Conservation (phyloP, 1,139 yeast species). For the Magnusiomyces clavatus region DNA sequence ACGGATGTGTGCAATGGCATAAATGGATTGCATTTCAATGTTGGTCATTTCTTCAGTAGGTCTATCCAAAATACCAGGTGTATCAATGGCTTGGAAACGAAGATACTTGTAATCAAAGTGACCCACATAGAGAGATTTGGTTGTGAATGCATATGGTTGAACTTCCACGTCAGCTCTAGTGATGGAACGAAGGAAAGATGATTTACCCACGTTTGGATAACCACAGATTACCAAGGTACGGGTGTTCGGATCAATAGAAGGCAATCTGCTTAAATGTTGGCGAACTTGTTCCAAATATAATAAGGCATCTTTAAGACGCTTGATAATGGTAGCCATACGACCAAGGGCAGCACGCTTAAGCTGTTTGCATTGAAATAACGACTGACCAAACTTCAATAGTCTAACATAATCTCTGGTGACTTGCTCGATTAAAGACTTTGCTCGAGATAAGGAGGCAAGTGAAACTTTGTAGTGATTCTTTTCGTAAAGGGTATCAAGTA, state of each 20-base stretch:
- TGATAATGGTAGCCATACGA: slow-evolving; percentile 97
- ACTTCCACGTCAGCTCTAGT: slow-evolving; percentile 99
- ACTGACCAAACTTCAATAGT: slow-evolving; percentile 92
- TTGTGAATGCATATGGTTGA: slow-evolving; percentile 97
- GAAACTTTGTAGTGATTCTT: slow-evolving; percentile 97
- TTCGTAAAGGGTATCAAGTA: slow-evolving; percentile 95
- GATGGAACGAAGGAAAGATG: slow-evolving; percentile 85
- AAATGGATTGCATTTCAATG: slow-evolving; percentile 98
- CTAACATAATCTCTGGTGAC: slow-evolving; percentile 93
- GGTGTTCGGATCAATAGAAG: slow-evolving; percentile 96
- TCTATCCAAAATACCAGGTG: slow-evolving; percentile 97
- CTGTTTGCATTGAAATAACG: slow-evolving; percentile 96
- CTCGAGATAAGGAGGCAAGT: slow-evolving; percentile 90
- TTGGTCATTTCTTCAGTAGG: slow-evolving; percentile 99
- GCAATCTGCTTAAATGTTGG: slow-evolving; percentile 97
- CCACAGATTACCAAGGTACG: slow-evolving; percentile 97
- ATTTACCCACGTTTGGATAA: slow-evolving; percentile 97
- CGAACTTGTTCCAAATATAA: slow-evolving; percentile 94
- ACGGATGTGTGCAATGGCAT: slow-evolving; percentile 96
- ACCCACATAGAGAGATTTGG: slow-evolving; percentile 90
- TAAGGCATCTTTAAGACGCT: slow-evolving; percentile 90
- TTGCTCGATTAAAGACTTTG: slow-evolving; percentile 90
- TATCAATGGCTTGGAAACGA: slow-evolving; percentile 97
- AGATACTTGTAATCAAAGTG: slow-evolving; percentile 96
- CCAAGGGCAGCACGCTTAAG: slow-evolving; percentile 97